These are phyloP conservation scores for Geotrichum aggregatum DNA, from an alignment of 1,139 yeast genomes.

Conservation along the genomic window DNA sequence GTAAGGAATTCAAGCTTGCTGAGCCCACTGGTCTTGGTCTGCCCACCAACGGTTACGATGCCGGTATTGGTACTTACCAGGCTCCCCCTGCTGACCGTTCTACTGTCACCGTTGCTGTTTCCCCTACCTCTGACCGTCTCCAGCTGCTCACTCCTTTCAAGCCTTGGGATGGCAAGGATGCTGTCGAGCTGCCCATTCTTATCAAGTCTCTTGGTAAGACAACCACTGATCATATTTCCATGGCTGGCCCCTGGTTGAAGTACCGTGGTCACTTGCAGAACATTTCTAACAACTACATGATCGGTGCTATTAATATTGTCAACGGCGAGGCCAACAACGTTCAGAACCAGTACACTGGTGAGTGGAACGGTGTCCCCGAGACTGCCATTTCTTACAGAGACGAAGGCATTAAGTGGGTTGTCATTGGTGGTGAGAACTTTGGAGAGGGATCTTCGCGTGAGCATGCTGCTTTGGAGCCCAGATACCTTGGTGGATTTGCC, in stretches of 20 bases:
- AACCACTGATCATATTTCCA: constrained; percentile 98
- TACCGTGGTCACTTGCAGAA: constrained; percentile 99
- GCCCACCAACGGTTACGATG: constrained; percentile 88
- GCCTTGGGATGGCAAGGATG: constrained; percentile 96
- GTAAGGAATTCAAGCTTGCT: constrained; percentile 89
- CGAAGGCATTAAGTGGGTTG: constrained; percentile 90
- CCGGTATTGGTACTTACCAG: constrained; percentile 94
- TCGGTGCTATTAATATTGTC: constrained; percentile 97
- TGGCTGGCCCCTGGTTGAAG: constrained; percentile 99
- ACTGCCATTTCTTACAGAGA: constrained; percentile 95
- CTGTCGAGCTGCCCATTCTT: constrained; percentile 81
- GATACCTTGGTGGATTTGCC: constrained; percentile 97
- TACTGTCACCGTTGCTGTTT: constrained; percentile 64
- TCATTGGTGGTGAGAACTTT: constrained; percentile 96
- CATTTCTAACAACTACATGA: constrained; percentile 98
- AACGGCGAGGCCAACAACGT: constrained; percentile 92
- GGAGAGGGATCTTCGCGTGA: constrained; percentile 99
- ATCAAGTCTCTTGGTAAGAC: constrained; percentile 97
- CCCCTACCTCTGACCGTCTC: constrained; percentile 84
- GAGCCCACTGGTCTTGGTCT: constrained; percentile 92
- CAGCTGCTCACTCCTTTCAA: constrained; percentile 88
- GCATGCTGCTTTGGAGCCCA: constrained; percentile 99
- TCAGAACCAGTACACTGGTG: constrained; percentile 88
- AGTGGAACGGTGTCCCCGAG: constrained; percentile 92
- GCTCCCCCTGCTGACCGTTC: constrained; percentile 93